phyloP scores from a whole-genome alignment of 768 basidiomycete species.

The Mycena alexandri region DNA sequence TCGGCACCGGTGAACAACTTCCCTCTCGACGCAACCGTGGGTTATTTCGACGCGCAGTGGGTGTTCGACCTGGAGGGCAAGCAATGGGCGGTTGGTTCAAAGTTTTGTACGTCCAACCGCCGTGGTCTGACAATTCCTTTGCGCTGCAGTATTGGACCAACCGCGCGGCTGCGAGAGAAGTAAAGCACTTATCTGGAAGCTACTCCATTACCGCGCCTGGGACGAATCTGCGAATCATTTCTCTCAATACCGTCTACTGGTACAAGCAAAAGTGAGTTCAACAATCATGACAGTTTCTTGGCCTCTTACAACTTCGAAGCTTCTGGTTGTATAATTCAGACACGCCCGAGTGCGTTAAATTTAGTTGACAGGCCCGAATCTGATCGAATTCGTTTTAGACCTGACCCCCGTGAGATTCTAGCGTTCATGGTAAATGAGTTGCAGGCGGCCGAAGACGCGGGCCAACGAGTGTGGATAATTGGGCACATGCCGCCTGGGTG shows the following conservation, averaged over 20 bases:
- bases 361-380: neutral
- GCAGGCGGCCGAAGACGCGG: slow-evolving; percentile 70
- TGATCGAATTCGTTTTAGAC: slow-evolving; percentile 42
- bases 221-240: slow-evolving; percentile 66
- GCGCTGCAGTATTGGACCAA: slow-evolving; percentile 61
- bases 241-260: slow-evolving; percentile 73
- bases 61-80: slow-evolving; percentile 65
- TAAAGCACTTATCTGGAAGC: slow-evolving; percentile 64
- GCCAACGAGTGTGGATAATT: slow-evolving; percentile 73
- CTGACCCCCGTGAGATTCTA: slow-evolving; percentile 73
- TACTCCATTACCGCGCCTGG: slow-evolving; percentile 64
- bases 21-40: slow-evolving; percentile 60
- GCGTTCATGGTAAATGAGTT: slow-evolving; percentile 66
- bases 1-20: slow-evolving; percentile 70
- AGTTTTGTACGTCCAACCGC: neutral
- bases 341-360: slow-evolving; percentile 52
- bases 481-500: slow-evolving; percentile 70
- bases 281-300: neutral
- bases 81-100: slow-evolving; percentile 60
- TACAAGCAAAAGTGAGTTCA: slow-evolving; percentile 66
- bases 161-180: slow-evolving; percentile 54
- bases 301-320: slow-evolving; percentile 44
- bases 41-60: slow-evolving; percentile 59
- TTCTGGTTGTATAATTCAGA: slow-evolving; percentile 74
- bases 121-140: neutral